Percentiles rank a stretch among this genome's conserved stretches.
Evolutionary conservation across 2,329 filamentous ascomycete species (phyloP).

Genomic region (Penicillium psychrosexuale): DNA sequence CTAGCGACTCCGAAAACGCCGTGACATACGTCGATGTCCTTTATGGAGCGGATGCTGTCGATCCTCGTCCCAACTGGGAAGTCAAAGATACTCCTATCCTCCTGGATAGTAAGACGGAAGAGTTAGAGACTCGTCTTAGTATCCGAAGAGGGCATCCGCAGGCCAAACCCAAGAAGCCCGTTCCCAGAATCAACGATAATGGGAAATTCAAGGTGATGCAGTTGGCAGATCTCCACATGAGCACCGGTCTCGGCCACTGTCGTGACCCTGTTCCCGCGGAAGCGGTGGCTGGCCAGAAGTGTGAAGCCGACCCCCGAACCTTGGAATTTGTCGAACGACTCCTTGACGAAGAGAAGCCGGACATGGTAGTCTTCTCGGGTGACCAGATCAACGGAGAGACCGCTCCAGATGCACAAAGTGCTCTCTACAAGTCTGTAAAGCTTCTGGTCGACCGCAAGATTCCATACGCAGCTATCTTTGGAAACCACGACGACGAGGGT

Average conservation of each 20-base stretch:
- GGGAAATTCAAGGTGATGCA: slow-evolving; percentile 98
- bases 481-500: slow-evolving; percentile 94
- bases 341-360: slow-evolving; percentile 88
- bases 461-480: slow-evolving; percentile 90
- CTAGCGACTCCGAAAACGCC: slow-evolving; percentile 69
- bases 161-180: slow-evolving; percentile 63
- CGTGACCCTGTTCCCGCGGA: slow-evolving; percentile 78
- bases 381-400: slow-evolving; percentile 96
- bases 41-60: slow-evolving; percentile 86
- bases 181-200: slow-evolving; percentile 76
- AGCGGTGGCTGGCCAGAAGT: slow-evolving; percentile 66
- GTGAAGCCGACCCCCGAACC: slow-evolving; percentile 87
- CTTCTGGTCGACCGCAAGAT: slow-evolving; percentile 82
- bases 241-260: slow-evolving; percentile 81
- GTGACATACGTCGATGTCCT: slow-evolving; percentile 82
- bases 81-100: slow-evolving; percentile 71
- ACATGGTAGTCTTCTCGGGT: slow-evolving; percentile 85
- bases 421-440: slow-evolving; percentile 88
- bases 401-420: slow-evolving; percentile 83
- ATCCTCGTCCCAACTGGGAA: slow-evolving; percentile 82
- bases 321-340: slow-evolving; percentile 81
- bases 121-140: slow-evolving; percentile 70
- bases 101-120: slow-evolving; percentile 59
- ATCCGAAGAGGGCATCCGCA: slow-evolving; percentile 67
- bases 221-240: slow-evolving; percentile 88